These are phyloP conservation scores for Alternaria panax DNA, from an alignment of 2,329 filamentous ascomycete species.

Conservation along the genomic window DNA sequence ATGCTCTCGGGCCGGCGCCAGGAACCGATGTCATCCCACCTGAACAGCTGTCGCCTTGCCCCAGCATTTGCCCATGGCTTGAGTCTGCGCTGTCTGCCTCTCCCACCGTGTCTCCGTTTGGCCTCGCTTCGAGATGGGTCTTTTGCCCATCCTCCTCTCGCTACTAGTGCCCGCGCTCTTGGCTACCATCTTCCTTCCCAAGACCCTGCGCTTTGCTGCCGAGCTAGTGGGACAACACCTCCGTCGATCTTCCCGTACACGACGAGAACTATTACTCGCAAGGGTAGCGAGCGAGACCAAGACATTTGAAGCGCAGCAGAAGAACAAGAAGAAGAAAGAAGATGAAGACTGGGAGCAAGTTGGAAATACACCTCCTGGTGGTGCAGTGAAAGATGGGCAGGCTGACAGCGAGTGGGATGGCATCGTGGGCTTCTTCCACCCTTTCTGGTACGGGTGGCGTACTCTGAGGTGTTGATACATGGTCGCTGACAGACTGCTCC, in stretches of 20 bases:
- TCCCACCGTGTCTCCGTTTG: constrained; percentile 16
- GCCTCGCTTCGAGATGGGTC: constrained; percentile 34
- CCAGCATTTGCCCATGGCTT: constrained; percentile 18
- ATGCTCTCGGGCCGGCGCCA: constrained; percentile 26
- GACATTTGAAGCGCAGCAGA: constrained; percentile 27
- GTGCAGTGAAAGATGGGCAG: constrained; percentile 54
- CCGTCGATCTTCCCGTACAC: constrained; percentile 41
- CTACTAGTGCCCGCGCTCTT: constrained; percentile 33
- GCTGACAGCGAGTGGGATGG: constrained; percentile 74
- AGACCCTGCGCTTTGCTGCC: constrained; percentile 37
- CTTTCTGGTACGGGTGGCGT: constrained; percentile 76
- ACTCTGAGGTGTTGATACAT: background rate
- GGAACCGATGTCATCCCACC: constrained; percentile 38
- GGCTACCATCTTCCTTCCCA: constrained; percentile 35
- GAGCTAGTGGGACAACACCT: constrained; percentile 40
- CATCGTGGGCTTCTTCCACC: constrained; percentile 95
- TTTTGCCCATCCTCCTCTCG: constrained; percentile 36
- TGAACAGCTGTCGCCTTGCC: constrained; percentile 26
- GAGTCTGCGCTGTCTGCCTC: constrained; percentile 7
- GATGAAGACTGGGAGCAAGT: constrained; percentile 77
- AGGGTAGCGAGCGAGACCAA: constrained; percentile 43
- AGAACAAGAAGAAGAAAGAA: constrained; percentile 39
- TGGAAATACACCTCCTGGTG: constrained; percentile 59
- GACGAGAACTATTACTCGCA: constrained; percentile 45
- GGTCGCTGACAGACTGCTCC: constrained; percentile 25